Base-by-base conservation (phyloP, 441 rosid genomes). In the Iberis amara region DNA sequence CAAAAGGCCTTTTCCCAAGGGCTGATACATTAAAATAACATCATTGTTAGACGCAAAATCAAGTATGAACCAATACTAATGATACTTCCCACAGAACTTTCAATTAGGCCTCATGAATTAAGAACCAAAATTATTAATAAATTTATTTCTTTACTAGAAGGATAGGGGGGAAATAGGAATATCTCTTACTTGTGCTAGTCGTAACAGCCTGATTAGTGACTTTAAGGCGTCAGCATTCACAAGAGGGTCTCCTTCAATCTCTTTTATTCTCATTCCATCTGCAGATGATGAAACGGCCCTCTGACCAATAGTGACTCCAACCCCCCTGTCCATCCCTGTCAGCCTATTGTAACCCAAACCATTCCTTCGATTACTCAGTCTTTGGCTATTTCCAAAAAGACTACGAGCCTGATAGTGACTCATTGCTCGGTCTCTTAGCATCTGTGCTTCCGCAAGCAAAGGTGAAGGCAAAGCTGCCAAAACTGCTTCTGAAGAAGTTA, bases 331-430 rank as follows among this genome's bases (percentile, higher is more conserved):
- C 89, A 86, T 89, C 47, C 83, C 94, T 1, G 89, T 77, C 69
- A 77, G 82, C 76, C 96, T 81, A 60, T 86, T 92, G 76, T 86
- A 83, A 43, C 96, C 99, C 78, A 92, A 74, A 57, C 92, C 96
- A 83, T 76, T 86, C 76, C 97, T 83, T 18, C 90, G 81, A 69
- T 74, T 74, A 62, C 70, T 76, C 65, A 89, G 63, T 66, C 97
- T 73, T 65, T 82, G 96, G 77, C 79, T 77, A 71, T 82, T 65
- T 54, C 94, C 95, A 75, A 92, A 86, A 57, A 86, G 82, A 68
- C 92, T 84, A 24, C 82, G 96, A 59, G 96, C 96, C 64, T 84
- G 95, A 76, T 89, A 89, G 72, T 89, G 99, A 81, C 97, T 89
- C 96, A 80, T 81, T 65, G 95, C 96, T 48, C 99, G 74, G 71